A percentile compares a stretch with the other conserved stretches of the same genome.
These are phyloP conservation scores for Penicillium ochrochloron DNA, from an alignment of 495 filamentous ascomycete species.

Conservation along the genomic window DNA sequence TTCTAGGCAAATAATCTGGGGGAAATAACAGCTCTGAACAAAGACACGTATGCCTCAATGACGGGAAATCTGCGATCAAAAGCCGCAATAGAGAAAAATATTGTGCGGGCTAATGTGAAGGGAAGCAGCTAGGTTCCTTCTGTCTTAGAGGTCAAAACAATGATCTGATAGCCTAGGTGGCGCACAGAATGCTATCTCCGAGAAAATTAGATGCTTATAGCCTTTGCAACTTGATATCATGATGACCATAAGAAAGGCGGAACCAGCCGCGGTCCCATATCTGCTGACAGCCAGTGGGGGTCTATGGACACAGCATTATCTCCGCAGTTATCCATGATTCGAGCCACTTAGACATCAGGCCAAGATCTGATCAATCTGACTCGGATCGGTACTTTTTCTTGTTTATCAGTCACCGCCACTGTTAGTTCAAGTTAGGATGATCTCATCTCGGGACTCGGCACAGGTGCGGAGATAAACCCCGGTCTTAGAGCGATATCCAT, in stretches of 20 bases:
- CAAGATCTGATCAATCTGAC: not conserved
- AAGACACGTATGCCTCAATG: too few species aligned
- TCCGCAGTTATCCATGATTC: not conserved
- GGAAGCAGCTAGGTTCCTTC: too few species aligned
- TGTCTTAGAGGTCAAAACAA: too few species aligned
- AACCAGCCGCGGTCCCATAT: not conserved
- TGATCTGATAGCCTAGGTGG: too few species aligned
- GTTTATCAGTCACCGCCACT: constrained; percentile 7
- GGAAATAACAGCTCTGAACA: too few species aligned
- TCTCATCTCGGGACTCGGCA: constrained; percentile 17
- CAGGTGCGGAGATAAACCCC: constrained; percentile 15
- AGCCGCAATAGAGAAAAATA: too few species aligned
- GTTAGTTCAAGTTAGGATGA: not conserved
- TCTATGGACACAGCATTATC: not conserved
- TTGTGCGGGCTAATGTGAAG: too few species aligned
- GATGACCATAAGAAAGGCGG: not conserved
- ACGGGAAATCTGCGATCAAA: too few species aligned
- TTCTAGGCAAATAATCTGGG: too few species aligned
- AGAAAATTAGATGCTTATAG: not conserved
- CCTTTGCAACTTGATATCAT: not conserved
- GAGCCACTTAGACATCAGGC: not conserved
- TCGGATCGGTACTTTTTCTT: constrained; percentile 5
- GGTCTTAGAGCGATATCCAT: constrained; percentile 2
- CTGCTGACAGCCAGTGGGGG: not conserved
- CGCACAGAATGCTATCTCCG: not conserved